Percentiles rank a stretch among this genome's conserved stretches.
Evolutionary conservation across 805 yeast species (phyloP).

Genomic region (Ogataea methanolica): DNA sequence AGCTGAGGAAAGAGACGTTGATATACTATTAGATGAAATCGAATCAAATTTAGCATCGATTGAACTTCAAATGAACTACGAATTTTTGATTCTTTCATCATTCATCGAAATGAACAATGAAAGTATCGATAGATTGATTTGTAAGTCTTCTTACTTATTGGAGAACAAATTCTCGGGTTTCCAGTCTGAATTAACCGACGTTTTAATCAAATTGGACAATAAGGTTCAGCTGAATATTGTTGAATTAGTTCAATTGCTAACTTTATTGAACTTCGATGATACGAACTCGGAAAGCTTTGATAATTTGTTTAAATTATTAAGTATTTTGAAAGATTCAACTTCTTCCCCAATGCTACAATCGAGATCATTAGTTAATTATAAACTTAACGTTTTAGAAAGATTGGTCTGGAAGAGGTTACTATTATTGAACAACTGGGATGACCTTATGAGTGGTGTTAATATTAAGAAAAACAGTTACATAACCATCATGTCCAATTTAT

Average conservation of each 20-base stretch:
- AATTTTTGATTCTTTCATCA: slow-evolving; percentile 24
- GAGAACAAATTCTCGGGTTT: slow-evolving; percentile 16
- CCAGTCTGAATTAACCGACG: slow-evolving; percentile 11
- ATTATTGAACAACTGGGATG: slow-evolving; percentile 47
- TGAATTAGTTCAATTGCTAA: slow-evolving; percentile 48
- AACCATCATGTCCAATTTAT: slow-evolving; percentile 9
- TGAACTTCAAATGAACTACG: slow-evolving; percentile 26
- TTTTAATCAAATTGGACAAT: slow-evolving; percentile 29
- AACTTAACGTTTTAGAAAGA: slow-evolving; percentile 21
- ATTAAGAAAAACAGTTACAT: slow-evolving; percentile 13
- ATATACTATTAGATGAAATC: slow-evolving; percentile 36
- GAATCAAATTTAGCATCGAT: slow-evolving; percentile 35
- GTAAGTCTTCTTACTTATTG: slow-evolving; percentile 18
- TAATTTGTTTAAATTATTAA: slow-evolving; percentile 48
- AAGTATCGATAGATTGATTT: slow-evolving; percentile 16
- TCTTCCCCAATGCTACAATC: slow-evolving; percentile 2
- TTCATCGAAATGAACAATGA: slow-evolving; percentile 20
- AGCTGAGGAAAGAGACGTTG: slow-evolving; percentile 2
- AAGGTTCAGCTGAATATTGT: slow-evolving; percentile 36
- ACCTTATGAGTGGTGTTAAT: slow-evolving; percentile 20
- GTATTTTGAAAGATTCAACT: slow-evolving; percentile 34
- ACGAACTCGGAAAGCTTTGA: slow-evolving; percentile 40
- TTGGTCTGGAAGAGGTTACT: slow-evolving; percentile 60
- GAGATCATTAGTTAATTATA: neutral
- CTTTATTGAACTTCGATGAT: slow-evolving; percentile 42